These are phyloP conservation scores for Plasmodium falciparum DNA, from an alignment of 169 alveolate species.

Conservation along the genomic window DNA sequence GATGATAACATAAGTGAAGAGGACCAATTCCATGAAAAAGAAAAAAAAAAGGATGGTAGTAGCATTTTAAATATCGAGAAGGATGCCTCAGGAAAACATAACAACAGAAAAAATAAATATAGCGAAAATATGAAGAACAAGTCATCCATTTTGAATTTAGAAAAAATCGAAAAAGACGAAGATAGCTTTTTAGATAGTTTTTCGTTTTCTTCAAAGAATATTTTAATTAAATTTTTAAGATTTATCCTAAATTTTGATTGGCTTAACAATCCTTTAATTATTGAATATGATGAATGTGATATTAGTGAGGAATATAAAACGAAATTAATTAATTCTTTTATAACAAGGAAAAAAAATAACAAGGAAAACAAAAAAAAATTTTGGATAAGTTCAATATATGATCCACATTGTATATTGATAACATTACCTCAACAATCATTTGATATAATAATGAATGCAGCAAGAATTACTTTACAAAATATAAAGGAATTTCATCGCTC, in stretches of 20 bases:
- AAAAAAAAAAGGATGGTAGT: background rate
- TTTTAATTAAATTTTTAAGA: slow-evolving; percentile 19
- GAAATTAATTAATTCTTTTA: slow-evolving; percentile 24
- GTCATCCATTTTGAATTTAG: background rate
- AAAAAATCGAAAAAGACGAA: background rate
- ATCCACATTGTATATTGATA: slow-evolving; percentile 34
- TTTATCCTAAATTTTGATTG: slow-evolving; percentile 37
- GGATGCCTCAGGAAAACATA: background rate
- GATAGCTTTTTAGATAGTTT: slow-evolving; percentile 24
- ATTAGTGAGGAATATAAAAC: slow-evolving; percentile 39
- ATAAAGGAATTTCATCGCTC: slow-evolving; percentile 1
- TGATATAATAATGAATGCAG: slow-evolving; percentile 13
- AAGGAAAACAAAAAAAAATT: slow-evolving; percentile 23
- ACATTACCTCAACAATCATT: slow-evolving; percentile 17
- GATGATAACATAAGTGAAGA: background rate
- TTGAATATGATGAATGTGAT: slow-evolving; percentile 23
- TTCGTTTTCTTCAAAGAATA: slow-evolving; percentile 37
- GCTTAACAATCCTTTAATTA: slow-evolving; percentile 26
- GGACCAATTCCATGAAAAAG: background rate
- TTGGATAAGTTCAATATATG: slow-evolving; percentile 51
- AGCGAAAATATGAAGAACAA: background rate
- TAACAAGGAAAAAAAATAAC: slow-evolving; percentile 17
- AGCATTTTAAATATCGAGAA: background rate
- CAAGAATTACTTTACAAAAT: slow-evolving; percentile 6
- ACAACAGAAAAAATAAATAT: background rate